phyloP scores from a whole-genome alignment of 2,329 filamentous ascomycete species.

The Cladosporium sp. region DNA sequence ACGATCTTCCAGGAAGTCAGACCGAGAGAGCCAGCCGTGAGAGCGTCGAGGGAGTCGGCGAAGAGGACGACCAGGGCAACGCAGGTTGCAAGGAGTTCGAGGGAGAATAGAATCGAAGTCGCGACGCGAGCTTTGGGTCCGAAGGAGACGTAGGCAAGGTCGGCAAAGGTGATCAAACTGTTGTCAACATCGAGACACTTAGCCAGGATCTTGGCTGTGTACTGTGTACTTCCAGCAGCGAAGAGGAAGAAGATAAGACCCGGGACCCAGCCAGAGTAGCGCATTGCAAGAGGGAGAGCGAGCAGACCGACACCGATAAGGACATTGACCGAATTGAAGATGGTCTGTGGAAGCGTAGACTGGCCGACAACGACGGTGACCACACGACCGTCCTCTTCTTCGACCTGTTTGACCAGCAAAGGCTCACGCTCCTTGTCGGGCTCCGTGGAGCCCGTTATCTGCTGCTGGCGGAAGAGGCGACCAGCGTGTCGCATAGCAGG shows the following conservation, averaged over 20 bases:
- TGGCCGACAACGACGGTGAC: slow-evolving; percentile 83
- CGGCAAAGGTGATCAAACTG: slow-evolving; percentile 87
- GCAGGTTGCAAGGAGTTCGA: slow-evolving; percentile 83
- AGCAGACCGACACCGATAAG: slow-evolving; percentile 86
- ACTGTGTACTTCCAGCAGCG: slow-evolving; percentile 71
- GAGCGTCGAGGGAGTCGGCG: slow-evolving; percentile 77
- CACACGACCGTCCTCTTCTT: slow-evolving; percentile 77
- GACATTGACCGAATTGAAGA: slow-evolving; percentile 95
- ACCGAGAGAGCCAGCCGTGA: slow-evolving; percentile 64
- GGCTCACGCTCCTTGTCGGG: slow-evolving; percentile 56
- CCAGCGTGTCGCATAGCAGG: slow-evolving; percentile 55
- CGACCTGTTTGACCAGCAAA: slow-evolving; percentile 81
- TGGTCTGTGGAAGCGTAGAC: slow-evolving; percentile 90
- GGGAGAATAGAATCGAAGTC: slow-evolving; percentile 78
- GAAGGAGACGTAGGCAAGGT: slow-evolving; percentile 87
- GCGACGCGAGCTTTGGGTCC: slow-evolving; percentile 74
- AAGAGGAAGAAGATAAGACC: slow-evolving; percentile 71
- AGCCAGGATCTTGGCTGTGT: slow-evolving; percentile 79
- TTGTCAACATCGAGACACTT: slow-evolving; percentile 85
- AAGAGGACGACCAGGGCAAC: slow-evolving; percentile 92
- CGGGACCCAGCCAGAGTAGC: slow-evolving; percentile 82
- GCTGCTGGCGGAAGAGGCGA: slow-evolving; percentile 45
- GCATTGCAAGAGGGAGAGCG: slow-evolving; percentile 81
- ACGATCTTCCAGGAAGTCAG: slow-evolving; percentile 78
- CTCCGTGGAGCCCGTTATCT: slow-evolving; percentile 36